Percentiles rank a stretch among this genome's conserved stretches.
Evolutionary conservation across 345 rosid species (phyloP).

Genomic region (Eucalyptus sp.): DNA sequence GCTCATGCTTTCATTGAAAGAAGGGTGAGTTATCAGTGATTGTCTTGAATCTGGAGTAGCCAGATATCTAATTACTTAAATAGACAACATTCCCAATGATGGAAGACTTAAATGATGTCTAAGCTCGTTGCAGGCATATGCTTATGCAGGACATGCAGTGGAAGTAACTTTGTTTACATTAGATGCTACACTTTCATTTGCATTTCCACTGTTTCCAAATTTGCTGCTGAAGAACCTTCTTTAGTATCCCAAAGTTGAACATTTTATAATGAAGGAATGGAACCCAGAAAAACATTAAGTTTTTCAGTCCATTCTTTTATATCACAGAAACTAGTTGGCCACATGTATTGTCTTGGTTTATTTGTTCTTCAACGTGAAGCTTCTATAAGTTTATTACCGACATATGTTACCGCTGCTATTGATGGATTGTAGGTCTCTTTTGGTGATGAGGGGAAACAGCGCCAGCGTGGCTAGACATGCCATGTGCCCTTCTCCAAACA

Average conservation of each 20-base stretch:
- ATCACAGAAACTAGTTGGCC: background rate
- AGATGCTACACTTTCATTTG: background rate
- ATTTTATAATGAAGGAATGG: background rate
- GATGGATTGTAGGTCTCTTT: conserved; percentile 49
- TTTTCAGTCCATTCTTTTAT: background rate
- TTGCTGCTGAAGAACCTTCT: background rate
- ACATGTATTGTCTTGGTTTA: background rate
- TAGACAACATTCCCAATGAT: background rate
- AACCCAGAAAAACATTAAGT: background rate
- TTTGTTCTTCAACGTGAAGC: background rate
- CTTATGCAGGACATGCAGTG: background rate
- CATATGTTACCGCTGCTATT: background rate
- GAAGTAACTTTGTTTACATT: background rate
- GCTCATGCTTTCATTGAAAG: conserved; percentile 57
- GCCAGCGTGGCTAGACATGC: conserved; percentile 79
- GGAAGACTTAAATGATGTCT: background rate
- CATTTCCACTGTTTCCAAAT: background rate
- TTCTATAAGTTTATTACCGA: background rate
- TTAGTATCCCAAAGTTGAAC: background rate
- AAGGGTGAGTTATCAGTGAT: conserved; percentile 42
- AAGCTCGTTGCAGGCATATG: background rate
- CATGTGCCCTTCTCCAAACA: conserved; percentile 64
- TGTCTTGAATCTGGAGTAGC: background rate
- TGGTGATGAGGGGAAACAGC: conserved; percentile 93
- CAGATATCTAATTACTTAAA: background rate